Evolutionary conservation across 768 basidiomycete species (phyloP).

Genomic region (Mycena venus): DNA sequence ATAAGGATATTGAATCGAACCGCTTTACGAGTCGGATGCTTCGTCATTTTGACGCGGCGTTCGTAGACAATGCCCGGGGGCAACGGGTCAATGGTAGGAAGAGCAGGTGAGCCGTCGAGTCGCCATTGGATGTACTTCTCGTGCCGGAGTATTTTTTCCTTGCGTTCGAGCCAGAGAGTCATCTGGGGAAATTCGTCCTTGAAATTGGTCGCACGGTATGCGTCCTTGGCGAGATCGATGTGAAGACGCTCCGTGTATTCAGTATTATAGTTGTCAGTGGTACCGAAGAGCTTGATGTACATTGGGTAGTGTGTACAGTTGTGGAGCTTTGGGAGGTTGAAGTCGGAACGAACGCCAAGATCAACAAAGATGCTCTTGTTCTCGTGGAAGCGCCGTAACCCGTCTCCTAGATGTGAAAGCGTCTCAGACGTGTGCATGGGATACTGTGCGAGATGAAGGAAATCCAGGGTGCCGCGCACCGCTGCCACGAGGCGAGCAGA

Average conservation of each 20-base stretch:
- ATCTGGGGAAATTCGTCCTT: constrained; percentile 39
- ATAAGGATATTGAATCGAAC: constrained; percentile 38
- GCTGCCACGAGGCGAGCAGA: constrained; percentile 30
- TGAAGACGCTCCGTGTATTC: too few relatives aligned
- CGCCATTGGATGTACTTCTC: constrained; percentile 41
- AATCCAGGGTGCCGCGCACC: constrained; percentile 34
- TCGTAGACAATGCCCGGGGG: constrained; percentile 28
- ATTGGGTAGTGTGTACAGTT: constrained; percentile 35
- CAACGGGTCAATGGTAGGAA: neutral
- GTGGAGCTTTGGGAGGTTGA: constrained; percentile 46
- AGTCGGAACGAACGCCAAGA: constrained; percentile 39
- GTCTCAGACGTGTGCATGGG: constrained; percentile 39
- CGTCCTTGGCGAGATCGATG: too few relatives aligned
- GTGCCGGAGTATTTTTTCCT: constrained; percentile 52
- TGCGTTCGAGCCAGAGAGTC: constrained; percentile 39
- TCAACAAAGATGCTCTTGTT: constrained; percentile 46
- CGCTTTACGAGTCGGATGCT: constrained; percentile 38
- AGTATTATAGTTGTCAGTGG: too few relatives aligned
- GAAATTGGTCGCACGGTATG: constrained; percentile 43
- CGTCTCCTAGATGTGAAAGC: constrained; percentile 33
- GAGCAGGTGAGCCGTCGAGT: constrained; percentile 23
- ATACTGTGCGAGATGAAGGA: constrained; percentile 48
- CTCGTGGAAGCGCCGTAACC: constrained; percentile 45
- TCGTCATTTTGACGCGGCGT: constrained; percentile 27
- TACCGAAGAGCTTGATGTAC: too few relatives aligned